Evolutionary conservation across 208 protist species (phyloP).

Genomic region (Herpetomonas samuelpessoai): DNA sequence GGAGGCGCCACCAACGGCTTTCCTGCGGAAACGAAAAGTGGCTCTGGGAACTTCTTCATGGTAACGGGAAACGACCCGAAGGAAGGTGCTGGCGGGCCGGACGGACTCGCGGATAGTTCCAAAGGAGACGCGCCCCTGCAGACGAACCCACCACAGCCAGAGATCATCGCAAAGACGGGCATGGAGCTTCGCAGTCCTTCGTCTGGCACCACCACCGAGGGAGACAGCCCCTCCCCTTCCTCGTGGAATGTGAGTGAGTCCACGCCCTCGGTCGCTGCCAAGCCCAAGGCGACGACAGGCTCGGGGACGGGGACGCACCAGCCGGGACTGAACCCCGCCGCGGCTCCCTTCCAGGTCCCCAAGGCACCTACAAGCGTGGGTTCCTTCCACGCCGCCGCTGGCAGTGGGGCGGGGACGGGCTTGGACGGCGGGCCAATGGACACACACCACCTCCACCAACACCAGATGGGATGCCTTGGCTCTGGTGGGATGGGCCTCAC

Average conservation of each 20-base stretch:
- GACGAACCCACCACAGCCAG: not conserved
- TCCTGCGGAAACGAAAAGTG: not conserved
- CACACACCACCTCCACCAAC: too few species aligned
- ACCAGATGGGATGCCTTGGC: too few species aligned
- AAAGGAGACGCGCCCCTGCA: too few species aligned
- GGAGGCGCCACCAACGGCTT: not conserved
- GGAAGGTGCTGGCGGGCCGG: not conserved
- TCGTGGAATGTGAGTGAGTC: not conserved
- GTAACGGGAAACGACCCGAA: not conserved
- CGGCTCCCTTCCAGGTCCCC: not conserved
- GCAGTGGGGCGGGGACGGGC: too few species aligned
- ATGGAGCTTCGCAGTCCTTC: not conserved
- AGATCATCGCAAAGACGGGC: too few species aligned
- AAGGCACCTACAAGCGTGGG: too few species aligned
- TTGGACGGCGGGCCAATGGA: too few species aligned
- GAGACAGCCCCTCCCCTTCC: not conserved
- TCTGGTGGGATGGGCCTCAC: too few species aligned
- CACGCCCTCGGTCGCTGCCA: not conserved
- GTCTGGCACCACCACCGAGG: not conserved
- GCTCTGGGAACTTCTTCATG: not conserved
- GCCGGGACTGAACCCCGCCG: not conserved
- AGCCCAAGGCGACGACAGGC: not conserved
- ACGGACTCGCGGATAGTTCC: not conserved
- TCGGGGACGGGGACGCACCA: not conserved
- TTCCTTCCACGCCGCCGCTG: too few species aligned